Base-by-base conservation (phyloP, 805 yeast species). In the Naumovozyma dairenensis region DNA sequence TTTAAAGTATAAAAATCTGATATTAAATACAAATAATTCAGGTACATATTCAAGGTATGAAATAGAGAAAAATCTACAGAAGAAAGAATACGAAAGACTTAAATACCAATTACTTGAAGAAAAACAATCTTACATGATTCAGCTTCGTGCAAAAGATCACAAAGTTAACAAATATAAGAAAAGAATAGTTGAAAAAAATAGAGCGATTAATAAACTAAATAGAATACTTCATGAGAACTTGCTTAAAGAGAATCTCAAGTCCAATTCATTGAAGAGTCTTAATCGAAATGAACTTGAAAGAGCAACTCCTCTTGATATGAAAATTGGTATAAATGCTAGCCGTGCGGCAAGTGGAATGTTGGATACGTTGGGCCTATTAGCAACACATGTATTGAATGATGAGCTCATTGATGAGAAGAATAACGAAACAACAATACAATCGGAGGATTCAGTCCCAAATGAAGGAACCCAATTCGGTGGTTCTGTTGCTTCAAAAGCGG, bases 301-400 rank as follows among this genome's bases (percentile, higher is more conserved):
- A n/a, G n/a, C n/a, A n/a, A n/a, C n/a, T n/a, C n/a, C n/a, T n/a
- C n/a, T n/a, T n/a, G n/a, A n/a, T n/a, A n/a, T n/a, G n/a, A n/a
- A n/a, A n/a, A n/a, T n/a, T n/a, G n/a, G n/a, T n/a, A n/a, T n/a
- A n/a, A n/a, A n/a, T n/a, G n/a, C n/a, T n/a, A n/a, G n/a, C n/a
- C n/a, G n/a, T n/a, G n/a, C n/a, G n/a, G n/a, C n/a, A n/a, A n/a
- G n/a, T n/a, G n/a, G n/a, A 25, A 64, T 66, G 57, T 40, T 71
- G 29, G 66, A 66, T 26, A 68, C 76, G 1, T 53, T 72, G 30
- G 77, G 75, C 12, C 45, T 70, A 41, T 54, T 72, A 33, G 77
- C 77, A 5, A 61, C 71, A 30, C 77, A 71, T 41, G 73, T 67
- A 1, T 45, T 69, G 21, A 57, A 60, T 21, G 65, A 62, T 33